A percentile compares a stretch with the other conserved stretches of the same genome.
These are phyloP conservation scores for Incumbomyces lentus DNA, from an alignment of 2,329 filamentous ascomycete genomes.

Conservation along the genomic window DNA sequence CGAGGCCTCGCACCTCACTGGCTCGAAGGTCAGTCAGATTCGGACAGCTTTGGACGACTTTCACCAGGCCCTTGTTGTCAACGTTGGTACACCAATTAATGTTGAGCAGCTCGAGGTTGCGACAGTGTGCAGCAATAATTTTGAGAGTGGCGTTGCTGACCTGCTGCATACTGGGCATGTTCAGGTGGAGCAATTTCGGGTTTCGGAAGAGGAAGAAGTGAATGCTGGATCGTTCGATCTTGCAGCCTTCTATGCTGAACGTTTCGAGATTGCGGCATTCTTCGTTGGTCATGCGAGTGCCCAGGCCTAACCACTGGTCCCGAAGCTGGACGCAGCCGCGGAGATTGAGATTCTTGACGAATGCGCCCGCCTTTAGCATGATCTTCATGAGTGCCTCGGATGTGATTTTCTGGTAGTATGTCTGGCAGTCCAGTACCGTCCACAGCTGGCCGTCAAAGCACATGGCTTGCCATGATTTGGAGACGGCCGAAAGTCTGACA, in stretches of 20 bases:
- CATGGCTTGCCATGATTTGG: slow-evolving; percentile 64
- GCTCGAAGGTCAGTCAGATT: slow-evolving; percentile 69
- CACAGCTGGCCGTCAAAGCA: slow-evolving; percentile 95
- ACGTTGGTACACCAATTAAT: slow-evolving; percentile 89
- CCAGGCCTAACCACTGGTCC: slow-evolving; percentile 66
- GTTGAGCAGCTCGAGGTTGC: slow-evolving; percentile 72
- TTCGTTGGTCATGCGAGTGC: slow-evolving; percentile 54
- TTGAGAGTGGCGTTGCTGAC: slow-evolving; percentile 79
- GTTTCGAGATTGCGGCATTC: slow-evolving; percentile 79
- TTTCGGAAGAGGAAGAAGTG: slow-evolving; percentile 74
- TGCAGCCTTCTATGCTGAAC: slow-evolving; percentile 79
- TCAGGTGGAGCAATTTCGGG: slow-evolving; percentile 67
- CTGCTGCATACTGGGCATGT: slow-evolving; percentile 68
- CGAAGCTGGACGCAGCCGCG: slow-evolving; percentile 82
- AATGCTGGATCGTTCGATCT: slow-evolving; percentile 67
- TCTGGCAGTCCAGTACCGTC: slow-evolving; percentile 71
- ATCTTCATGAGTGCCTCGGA: slow-evolving; percentile 75
- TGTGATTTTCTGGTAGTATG: slow-evolving; percentile 80
- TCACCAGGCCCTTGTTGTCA: slow-evolving; percentile 63
- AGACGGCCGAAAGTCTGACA: slow-evolving; percentile 65
- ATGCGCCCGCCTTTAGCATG: slow-evolving; percentile 74
- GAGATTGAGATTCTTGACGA: slow-evolving; percentile 81
- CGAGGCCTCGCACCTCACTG: slow-evolving; percentile 70
- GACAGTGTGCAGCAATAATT: slow-evolving; percentile 72
- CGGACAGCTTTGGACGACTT: slow-evolving; percentile 61